Base-by-base conservation (phyloP, 208 protist genomes). In the Crithidia acanthocephali region DNA sequence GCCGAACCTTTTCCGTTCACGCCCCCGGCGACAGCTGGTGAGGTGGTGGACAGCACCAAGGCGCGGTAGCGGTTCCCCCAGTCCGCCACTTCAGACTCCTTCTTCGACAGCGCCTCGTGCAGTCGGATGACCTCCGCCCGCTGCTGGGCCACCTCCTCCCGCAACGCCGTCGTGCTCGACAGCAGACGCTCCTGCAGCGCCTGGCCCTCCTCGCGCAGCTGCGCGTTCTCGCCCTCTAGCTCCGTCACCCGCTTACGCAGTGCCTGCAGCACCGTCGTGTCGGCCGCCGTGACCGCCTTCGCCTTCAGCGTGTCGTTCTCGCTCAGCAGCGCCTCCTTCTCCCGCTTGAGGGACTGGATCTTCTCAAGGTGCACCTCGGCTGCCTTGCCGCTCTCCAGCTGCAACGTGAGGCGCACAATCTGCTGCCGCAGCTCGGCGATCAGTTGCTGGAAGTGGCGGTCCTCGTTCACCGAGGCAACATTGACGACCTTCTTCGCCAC, bases 401-500 rank as follows among this genome's bases (percentile, higher is more conserved):
- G 83, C 51, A 96, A 61, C 40, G 91, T 94, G 23, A 94, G 83
- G 8, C 82, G 82, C 67, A 93, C 80, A 58, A 96, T 86, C 67
- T 93, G 91, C 60, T 87, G 83, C 1, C 91, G 85, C 48, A 94
- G 77, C 32, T 87, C 74, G 5, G 80, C 65, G 32, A 94, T 87
- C 18, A 96, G 74, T 57, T 93, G 78, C 68, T 93, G 83, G 60
- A 90, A 90, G 68, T 93, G 86, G 10, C 78, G 72, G 55, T 97
- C 90, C 66, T 97, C 88, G 65, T 94, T 97, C 6, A 95, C 86
- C 1, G 85, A 87, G 20, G 90, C 92, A 11, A 93, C 83, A 59
- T 97, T 97, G 53, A 95, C 80, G 16, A 95, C 74, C 69, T 86
- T 91, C 80, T 96, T 93, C 48, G 93, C 83, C 32, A 92, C 76